Base-by-base conservation (phyloP, 2,329 filamentous ascomycete genomes). In the Penicillium concentricum region DNA sequence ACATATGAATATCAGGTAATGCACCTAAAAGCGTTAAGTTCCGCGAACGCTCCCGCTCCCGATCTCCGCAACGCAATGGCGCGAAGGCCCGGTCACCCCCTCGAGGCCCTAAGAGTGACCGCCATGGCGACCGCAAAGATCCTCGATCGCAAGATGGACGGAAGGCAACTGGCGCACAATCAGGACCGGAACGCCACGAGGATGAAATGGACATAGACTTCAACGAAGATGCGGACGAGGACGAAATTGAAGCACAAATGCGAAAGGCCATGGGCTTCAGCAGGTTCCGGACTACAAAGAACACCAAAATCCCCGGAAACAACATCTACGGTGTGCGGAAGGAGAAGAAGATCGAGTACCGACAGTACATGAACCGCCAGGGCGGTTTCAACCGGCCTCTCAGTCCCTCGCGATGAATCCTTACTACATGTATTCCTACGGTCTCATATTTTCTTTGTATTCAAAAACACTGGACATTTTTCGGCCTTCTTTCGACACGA, bases 311-410 rank as follows among this genome's bases (percentile, higher is more conserved):
- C 1, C 82, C 84, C 0, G 94, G 94, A 2, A 99, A 99, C 71
- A 86, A 92, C 70, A 85, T 88, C 41, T 92, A 90, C 54, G 91
- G 81, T 0, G 86, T 97, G 51, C 81, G 88, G 64, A 97, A 94
- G 81, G 91, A 94, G 78, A 97, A 96, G 85, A 92, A 91, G 84
- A 90, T 88, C 15, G 85, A 95, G 79, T 97, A 97, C 71, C 84
- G 94, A 66, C 94, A 99, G 83, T 99, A 99, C 76, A 99, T 99
- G 86, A 81, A 80, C 61, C 78, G 79, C 61, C 62, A 72, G 30
- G 78, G 78, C 56, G 79, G 79, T 53, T 81, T 81, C 69, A 81
- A 81, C 63, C 69, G 78, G 60, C 78, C 79, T 28, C 71, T 81
- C 62, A 80, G 78, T 67, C 78, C 78, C 28, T 72, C 72, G 47